Conservation (phyloP, 1,284 basidiomycete species). For the Veloboletus limbatus region DNA sequence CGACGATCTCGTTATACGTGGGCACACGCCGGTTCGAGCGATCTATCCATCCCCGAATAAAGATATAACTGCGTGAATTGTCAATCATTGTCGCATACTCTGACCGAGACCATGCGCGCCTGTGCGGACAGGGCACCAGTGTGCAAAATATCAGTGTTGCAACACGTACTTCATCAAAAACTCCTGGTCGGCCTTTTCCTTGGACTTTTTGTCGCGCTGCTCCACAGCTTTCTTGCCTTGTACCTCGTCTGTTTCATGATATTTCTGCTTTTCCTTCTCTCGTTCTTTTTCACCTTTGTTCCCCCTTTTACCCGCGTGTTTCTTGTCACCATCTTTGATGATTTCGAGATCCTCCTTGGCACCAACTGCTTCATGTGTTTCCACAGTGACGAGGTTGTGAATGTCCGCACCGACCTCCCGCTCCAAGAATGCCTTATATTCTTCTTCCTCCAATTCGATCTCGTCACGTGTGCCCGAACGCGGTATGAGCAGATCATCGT, state of each 20-base stretch:
- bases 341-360: constrained; percentile 32
- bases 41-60: constrained; percentile 95
- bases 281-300: constrained; percentile 32
- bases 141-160: background rate
- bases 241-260: constrained; percentile 28
- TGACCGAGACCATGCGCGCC: too few species aligned
- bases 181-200: constrained; percentile 70
- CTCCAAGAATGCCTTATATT: constrained; percentile 79
- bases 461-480: constrained; percentile 80
- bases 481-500: constrained; percentile 66
- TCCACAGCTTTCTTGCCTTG: constrained; percentile 33
- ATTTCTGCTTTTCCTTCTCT: constrained; percentile 33
- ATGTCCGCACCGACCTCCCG: constrained; percentile 82
- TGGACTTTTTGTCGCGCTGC: constrained; percentile 38
- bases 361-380: constrained; percentile 18
- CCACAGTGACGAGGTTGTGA: constrained; percentile 52
- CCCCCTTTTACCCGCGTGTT: constrained; percentile 34
- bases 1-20: constrained; percentile 78
- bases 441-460: constrained; percentile 68
- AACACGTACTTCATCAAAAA: constrained; percentile 84
- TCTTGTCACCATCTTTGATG: constrained; percentile 25
- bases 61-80: constrained; percentile 69
- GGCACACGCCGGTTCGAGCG: constrained; percentile 67
- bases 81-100: too few species aligned
- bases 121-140: background rate